Conservation (phyloP, 2,329 filamentous ascomycete genomes). For the Hypoxylon sp. region DNA sequence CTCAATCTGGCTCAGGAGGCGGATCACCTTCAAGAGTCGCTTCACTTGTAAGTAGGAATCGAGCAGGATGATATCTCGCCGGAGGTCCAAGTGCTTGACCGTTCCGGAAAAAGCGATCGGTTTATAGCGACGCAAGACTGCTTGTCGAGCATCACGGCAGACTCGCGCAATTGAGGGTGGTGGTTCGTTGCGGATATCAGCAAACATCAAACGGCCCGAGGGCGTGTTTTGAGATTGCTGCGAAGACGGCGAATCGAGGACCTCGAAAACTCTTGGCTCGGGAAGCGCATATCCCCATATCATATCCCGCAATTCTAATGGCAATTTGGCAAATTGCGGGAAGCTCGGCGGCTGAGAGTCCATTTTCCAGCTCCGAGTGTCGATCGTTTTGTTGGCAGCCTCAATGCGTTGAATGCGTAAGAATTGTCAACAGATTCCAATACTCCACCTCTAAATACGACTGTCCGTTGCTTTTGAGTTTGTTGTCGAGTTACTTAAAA, state of each 20-base stretch:
- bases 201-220: constrained; percentile 62
- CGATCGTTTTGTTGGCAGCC: constrained; percentile 12
- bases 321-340: constrained; percentile 56
- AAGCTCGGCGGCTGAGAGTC: constrained; percentile 41
- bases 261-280: constrained; percentile 62
- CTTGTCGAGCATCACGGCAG: constrained; percentile 61
- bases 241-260: constrained; percentile 62
- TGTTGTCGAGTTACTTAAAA: constrained; percentile 2
- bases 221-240: constrained; percentile 57
- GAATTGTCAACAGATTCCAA: constrained; percentile 1
- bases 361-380: constrained; percentile 31
- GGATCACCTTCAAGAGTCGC: constrained; percentile 62
- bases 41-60: constrained; percentile 65
- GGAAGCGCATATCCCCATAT: constrained; percentile 64
- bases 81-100: constrained; percentile 64
- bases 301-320: constrained; percentile 62
- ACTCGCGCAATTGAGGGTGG: constrained; percentile 61
- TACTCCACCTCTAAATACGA: constrained; percentile 30
- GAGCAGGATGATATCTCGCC: constrained; percentile 62
- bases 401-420: constrained; percentile 9
- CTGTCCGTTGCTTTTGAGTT: constrained; percentile 15
- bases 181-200: constrained; percentile 62
- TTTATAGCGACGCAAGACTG: constrained; percentile 61
- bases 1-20: constrained; percentile 63
- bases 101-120: constrained; percentile 61